Conservation (phyloP, 2,329 filamentous ascomycete genomes). For the Drechslerella stenobrocha region DNA sequence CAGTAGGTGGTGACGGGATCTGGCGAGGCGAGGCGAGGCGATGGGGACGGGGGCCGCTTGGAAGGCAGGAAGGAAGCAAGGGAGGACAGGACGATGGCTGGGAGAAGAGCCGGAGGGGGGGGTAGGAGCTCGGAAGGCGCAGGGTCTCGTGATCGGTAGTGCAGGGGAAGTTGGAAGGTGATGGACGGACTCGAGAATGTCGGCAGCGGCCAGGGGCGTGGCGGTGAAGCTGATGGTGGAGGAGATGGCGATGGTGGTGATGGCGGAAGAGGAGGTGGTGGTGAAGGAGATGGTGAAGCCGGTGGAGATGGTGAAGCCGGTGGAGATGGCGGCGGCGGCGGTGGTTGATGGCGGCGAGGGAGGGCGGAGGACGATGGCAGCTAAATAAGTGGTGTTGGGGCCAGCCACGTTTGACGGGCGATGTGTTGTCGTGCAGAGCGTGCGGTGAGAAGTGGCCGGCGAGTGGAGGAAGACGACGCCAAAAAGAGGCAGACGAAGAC, state of each 20-base stretch:
- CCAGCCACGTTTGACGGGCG: constrained; percentile 16
- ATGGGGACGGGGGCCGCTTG: too few species aligned
- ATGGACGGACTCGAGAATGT: too few species aligned
- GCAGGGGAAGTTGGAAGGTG: background rate
- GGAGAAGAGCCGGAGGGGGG: background rate
- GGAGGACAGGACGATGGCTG: background rate
- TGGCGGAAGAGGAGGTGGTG: background rate
- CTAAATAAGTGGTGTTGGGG: background rate
- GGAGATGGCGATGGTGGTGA: background rate
- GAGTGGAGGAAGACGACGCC: too few species aligned
- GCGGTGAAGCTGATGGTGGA: background rate
- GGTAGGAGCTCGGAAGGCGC: background rate
- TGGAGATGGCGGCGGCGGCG: background rate
- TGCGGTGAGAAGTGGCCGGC: too few species aligned
- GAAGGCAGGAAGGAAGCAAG: constrained; percentile 3
- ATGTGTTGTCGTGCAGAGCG: constrained; percentile 19
- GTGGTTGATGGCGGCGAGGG: constrained; percentile 13
- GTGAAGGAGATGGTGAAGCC: background rate
- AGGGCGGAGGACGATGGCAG: constrained; percentile 8
- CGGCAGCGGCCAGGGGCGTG: too few species aligned
- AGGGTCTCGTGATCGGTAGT: background rate
- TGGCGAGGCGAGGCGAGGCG: background rate
- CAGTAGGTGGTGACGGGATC: background rate
- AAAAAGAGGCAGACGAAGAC: too few species aligned
- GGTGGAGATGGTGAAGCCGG: background rate